Base-by-base conservation (phyloP, 2,329 filamentous ascomycete species). In the Stylonectria norvegica region DNA sequence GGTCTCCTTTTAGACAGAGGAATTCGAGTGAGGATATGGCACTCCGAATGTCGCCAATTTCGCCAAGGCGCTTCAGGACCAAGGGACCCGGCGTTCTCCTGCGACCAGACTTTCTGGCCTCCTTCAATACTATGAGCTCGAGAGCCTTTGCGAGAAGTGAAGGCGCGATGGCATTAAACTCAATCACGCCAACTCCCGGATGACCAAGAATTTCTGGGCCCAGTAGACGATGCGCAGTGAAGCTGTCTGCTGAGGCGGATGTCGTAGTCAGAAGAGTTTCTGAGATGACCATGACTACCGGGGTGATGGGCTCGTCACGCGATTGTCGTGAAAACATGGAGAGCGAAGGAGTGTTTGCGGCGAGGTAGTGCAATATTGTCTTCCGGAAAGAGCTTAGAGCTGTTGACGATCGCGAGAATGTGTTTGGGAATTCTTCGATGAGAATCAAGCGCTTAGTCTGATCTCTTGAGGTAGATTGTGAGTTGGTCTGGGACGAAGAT, bases 1-100 rank as follows among this genome's bases (percentile, higher is more conserved):
- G 69, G 45, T 93, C 88, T 12, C 85, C 85, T 59, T 88, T 85
- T 27, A 96, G 64, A 58, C 89, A 96, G 10, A 98, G 75, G 56
- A 98, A 97, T 57, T 98, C 89, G 5, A 98, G 74, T 1, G 89
- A 86, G 2, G 89, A 90, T 19, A 95, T 78, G n/a, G 93, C 93
- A 62, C 84, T 97, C 46, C 93, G 81, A 36, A 98, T 84, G 56
- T 98, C 93, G 3, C 93, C 93, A 52, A 89, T 85, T 49, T 95
- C 89, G 1, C 89, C 85, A 1, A 98, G 75, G 19, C 72, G 78
- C 51, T 87, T 86, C 11, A 97, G 73, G 4, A 95, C 85, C 33
- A 78, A 75, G 0, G 86, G 85, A 0, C 90, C 88, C 1, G 89
- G 88, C 0, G 86, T 87, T 40, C 79, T 82, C 40, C 77, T 79